These are phyloP conservation scores for Coniochaeta sp. DNA, from an alignment of 2,329 filamentous ascomycete species.

Conservation along the genomic window DNA sequence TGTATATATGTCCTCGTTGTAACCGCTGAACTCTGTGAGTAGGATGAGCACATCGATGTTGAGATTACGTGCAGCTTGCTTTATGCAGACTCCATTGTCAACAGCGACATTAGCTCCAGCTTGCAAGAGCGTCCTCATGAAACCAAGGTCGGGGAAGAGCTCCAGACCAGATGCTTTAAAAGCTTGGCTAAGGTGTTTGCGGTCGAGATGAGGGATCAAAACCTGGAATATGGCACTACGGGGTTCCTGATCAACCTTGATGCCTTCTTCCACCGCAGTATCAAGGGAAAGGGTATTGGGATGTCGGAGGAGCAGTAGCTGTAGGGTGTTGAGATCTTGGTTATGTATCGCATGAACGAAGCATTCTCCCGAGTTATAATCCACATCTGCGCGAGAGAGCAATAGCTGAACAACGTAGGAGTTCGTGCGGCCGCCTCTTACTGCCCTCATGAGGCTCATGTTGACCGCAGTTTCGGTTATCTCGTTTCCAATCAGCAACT, in stretches of 20 bases:
- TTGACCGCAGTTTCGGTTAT: no score
- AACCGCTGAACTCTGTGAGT: slow-evolving; percentile 10
- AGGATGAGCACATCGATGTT: slow-evolving; percentile 11
- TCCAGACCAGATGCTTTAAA: slow-evolving; percentile 3
- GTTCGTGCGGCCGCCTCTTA: slow-evolving; percentile 11
- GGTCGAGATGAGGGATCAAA: no score
- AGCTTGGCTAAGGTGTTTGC: no score
- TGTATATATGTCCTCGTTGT: slow-evolving; percentile 10
- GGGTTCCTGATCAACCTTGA: no score
- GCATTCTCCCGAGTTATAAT: slow-evolving; percentile 18
- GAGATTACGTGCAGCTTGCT: slow-evolving; percentile 14
- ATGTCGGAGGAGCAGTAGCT: no score
- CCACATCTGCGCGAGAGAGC: slow-evolving; percentile 13
- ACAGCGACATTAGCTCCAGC: slow-evolving; percentile 13
- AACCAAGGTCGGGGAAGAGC: slow-evolving; percentile 10
- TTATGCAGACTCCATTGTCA: slow-evolving; percentile 17
- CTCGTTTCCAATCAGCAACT: no score
- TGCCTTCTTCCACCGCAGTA: no score
- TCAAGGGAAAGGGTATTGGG: no score
- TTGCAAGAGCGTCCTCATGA: slow-evolving; percentile 13
- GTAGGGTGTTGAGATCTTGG: no score
- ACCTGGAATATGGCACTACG: no score
- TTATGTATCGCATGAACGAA: slow-evolving; percentile 14
- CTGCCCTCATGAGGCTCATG: slow-evolving; percentile 10
- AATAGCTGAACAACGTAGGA: slow-evolving; percentile 13